A percentile compares a stretch with the other conserved stretches of the same genome.
Conservation (phyloP, 2,329 filamentous ascomycete genomes). For the Curvularia sp. region DNA sequence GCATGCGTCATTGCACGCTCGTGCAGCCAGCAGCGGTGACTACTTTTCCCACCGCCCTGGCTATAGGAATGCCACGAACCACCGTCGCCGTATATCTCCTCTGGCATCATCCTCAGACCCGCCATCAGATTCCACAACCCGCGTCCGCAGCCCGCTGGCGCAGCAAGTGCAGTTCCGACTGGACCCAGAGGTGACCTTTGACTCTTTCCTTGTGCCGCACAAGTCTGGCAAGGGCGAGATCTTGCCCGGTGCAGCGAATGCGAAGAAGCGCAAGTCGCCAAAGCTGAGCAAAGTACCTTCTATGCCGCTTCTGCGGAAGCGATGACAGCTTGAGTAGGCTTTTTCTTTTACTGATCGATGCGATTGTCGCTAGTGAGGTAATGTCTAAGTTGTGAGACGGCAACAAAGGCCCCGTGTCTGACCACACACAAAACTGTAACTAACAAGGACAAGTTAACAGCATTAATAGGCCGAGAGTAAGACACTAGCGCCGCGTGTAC, state of each 20-base stretch:
- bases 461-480: neutral
- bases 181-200: conserved; percentile 33
- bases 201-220: conserved; percentile 36
- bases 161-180: conserved; percentile 13
- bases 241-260: conserved; percentile 21
- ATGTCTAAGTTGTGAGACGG: neutral
- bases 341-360: neutral
- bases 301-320: conserved; percentile 3
- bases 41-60: conserved; percentile 12
- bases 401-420: neutral
- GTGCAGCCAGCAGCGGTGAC: conserved; percentile 18
- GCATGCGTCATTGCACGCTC: neutral
- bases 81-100: neutral
- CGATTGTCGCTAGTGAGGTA: neutral
- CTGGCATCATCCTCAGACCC: conserved; percentile 3
- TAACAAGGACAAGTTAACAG: neutral
- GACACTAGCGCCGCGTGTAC: neutral
- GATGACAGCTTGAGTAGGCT: neutral
- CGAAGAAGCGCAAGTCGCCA: conserved; percentile 10
- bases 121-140: conserved; percentile 9
- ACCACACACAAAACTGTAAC: neutral
- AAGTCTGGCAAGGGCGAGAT: conserved; percentile 37
- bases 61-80: neutral
- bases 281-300: conserved; percentile 6
- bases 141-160: conserved; percentile 22